Conservation (phyloP, 2,329 filamentous ascomycete genomes). For the Zymoseptoria passerinii region DNA sequence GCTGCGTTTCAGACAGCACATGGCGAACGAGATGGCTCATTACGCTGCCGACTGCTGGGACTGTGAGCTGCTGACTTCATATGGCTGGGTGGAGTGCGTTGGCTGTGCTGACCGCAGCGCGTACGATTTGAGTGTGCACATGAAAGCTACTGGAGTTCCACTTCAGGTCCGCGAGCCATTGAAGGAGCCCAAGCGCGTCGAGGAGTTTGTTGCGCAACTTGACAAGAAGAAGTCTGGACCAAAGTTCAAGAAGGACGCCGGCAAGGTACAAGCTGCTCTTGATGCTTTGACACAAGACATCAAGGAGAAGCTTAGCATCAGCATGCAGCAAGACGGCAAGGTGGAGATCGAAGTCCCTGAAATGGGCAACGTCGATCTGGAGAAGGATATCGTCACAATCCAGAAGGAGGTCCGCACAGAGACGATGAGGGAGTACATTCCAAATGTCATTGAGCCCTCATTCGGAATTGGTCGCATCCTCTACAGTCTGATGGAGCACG, state of each 20-base stretch:
- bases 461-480: constrained; percentile 95
- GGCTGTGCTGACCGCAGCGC: constrained; percentile 93
- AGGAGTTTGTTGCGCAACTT: constrained; percentile 81
- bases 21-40: constrained; percentile 84
- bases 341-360: constrained; percentile 66
- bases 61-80: constrained; percentile 81
- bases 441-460: constrained; percentile 81
- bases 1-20: constrained; percentile 94
- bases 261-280: constrained; percentile 72
- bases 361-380: constrained; percentile 70
- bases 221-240: constrained; percentile 96
- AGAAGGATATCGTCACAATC: constrained; percentile 71
- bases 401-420: constrained; percentile 76
- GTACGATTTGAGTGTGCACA: constrained; percentile 87
- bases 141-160: constrained; percentile 81
- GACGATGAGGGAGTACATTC: constrained; percentile 81
- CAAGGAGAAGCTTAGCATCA: constrained; percentile 68
- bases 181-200: constrained; percentile 66
- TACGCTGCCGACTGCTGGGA: constrained; percentile 98
- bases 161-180: constrained; percentile 77
- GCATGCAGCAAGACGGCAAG: constrained; percentile 65
- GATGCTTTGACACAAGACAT: constrained; percentile 69
- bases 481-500: constrained; percentile 88
- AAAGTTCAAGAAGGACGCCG: constrained; percentile 89
- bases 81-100: constrained; percentile 97